Conservation (phyloP, 129 eudicot species). For the Glebionis coronaria region DNA sequence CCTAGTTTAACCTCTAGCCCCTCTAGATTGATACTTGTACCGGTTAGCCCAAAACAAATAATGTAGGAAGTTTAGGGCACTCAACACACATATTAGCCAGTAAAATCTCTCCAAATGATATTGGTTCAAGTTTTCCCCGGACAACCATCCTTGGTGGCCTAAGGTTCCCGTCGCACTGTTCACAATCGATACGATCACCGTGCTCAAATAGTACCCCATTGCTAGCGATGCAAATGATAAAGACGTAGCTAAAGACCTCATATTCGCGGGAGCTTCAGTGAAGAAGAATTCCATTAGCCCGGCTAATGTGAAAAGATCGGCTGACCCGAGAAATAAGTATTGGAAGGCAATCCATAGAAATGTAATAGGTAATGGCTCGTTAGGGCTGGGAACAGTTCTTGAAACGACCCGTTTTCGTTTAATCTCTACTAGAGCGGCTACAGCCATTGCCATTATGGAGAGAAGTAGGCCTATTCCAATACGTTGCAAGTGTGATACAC, state of each 20-base stretch:
- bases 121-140: constrained; percentile 57
- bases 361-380: constrained; percentile 52
- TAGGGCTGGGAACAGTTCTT: constrained; percentile 30
- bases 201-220: constrained; percentile 79
- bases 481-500: constrained; percentile 68
- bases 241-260: constrained; percentile 84
- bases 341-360: constrained; percentile 92
- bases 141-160: constrained; percentile 48
- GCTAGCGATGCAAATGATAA: constrained; percentile 79
- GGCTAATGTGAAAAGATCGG: constrained; percentile 80
- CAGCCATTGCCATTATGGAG: constrained; percentile 65
- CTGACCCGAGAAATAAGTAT: constrained; percentile 84
- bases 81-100: constrained; percentile 70
- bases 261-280: constrained; percentile 70
- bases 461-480: constrained; percentile 73
- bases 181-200: constrained; percentile 66
- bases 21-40: constrained; percentile 58
- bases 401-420: constrained; percentile 62
- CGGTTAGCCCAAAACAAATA: constrained; percentile 68
- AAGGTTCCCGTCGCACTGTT: constrained; percentile 53
- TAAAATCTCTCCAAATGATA: constrained; percentile 68
- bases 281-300: constrained; percentile 82
- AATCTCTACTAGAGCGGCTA: constrained; percentile 71
- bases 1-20: constrained; percentile 22
- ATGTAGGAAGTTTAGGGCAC: constrained; percentile 62